Conservation (phyloP, 129 eudicot genomes). For the Calendula officinalis region DNA sequence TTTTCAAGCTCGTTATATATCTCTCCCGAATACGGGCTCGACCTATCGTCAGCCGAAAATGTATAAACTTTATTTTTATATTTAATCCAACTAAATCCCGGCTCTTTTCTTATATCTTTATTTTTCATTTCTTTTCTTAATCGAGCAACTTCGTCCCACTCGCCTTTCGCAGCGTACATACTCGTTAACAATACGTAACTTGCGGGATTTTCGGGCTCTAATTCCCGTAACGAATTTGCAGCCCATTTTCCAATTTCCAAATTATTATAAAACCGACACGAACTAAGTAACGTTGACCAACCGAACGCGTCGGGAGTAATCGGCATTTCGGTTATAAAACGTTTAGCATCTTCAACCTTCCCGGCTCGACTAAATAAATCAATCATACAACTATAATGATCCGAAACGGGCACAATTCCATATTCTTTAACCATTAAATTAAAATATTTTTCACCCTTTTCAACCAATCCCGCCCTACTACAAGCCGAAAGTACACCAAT, state of each 20-base stretch:
- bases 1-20: constrained; percentile 68
- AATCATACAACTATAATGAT: constrained; percentile 91
- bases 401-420: constrained; percentile 58
- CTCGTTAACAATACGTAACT: constrained; percentile 72
- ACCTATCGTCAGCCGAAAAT: constrained; percentile 93
- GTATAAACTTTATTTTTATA: constrained; percentile 71
- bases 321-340: constrained; percentile 73
- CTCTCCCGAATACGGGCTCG: constrained; percentile 58
- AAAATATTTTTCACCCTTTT: constrained; percentile 60
- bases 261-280: constrained; percentile 64
- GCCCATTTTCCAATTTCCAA: constrained; percentile 88
- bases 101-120: constrained; percentile 74
- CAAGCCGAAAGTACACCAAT: constrained; percentile 79
- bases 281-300: constrained; percentile 82
- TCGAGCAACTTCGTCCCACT: constrained; percentile 80
- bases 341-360: constrained; percentile 58
- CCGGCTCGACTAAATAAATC: constrained; percentile 89
- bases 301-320: constrained; percentile 66
- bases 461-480: constrained; percentile 78
- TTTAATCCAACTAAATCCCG: constrained; percentile 94
- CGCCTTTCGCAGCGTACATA: constrained; percentile 72
- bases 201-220: constrained; percentile 86
- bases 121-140: constrained; percentile 70
- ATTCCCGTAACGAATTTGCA: constrained; percentile 63
- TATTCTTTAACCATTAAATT: constrained; percentile 58